phyloP scores from a whole-genome alignment of 2,329 filamentous ascomycete species.

The Monilinia fructicola region DNA sequence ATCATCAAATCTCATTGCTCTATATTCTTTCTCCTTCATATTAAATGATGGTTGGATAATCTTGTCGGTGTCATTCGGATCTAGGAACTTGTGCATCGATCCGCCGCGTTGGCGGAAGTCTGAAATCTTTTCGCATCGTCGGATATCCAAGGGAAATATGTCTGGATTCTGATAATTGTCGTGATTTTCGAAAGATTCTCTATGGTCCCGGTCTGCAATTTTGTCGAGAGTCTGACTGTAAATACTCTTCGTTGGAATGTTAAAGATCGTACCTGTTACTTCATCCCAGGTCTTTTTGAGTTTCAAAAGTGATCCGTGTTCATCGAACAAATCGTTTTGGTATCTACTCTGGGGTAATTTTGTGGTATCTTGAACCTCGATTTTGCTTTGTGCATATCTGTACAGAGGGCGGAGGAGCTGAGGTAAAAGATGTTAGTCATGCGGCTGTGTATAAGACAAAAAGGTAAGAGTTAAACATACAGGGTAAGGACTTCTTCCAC shows the following conservation, averaged over 20 bases:
- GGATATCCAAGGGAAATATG: slow-evolving; percentile 37
- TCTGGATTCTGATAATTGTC: slow-evolving; percentile 16
- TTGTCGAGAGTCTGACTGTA: background rate
- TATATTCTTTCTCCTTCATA: slow-evolving; percentile 11
- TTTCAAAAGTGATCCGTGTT: slow-evolving; percentile 3
- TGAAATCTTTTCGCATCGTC: slow-evolving; percentile 26
- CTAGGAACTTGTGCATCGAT: background rate
- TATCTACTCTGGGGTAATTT: background rate
- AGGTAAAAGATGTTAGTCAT: background rate
- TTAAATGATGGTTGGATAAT: slow-evolving; percentile 15
- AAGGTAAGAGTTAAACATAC: slow-evolving; percentile 21
- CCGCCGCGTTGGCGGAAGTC: background rate
- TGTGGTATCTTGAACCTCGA: background rate
- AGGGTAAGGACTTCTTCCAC: slow-evolving; percentile 36
- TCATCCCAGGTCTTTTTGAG: slow-evolving; percentile 35
- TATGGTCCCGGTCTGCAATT: background rate
- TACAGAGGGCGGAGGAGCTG: slow-evolving; percentile 28
- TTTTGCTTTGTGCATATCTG: slow-evolving; percentile 26
- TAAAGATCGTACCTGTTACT: slow-evolving; percentile 38
- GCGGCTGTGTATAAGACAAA: background rate
- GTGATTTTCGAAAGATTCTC: background rate
- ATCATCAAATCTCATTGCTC: slow-evolving; percentile 28
- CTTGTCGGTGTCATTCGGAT: background rate
- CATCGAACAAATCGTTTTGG: background rate
- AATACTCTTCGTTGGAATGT: slow-evolving; percentile 31